A percentile compares a stretch with the other conserved stretches of the same genome.
Evolutionary conservation across 129 eudicot species (phyloP).

Genomic region (Apium graveolens): DNA sequence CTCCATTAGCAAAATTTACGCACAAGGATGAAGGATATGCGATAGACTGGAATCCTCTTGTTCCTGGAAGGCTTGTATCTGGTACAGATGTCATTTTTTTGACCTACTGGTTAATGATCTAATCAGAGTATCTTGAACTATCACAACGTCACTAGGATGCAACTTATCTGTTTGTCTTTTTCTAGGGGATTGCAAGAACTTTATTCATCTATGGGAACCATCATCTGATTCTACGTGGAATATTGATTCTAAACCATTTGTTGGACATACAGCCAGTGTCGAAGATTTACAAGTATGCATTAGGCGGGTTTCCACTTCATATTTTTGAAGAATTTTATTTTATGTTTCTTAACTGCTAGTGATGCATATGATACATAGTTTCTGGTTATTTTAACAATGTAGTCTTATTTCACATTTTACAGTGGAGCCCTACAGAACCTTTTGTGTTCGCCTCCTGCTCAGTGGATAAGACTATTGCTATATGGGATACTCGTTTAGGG

Average conservation of each 20-base stretch:
- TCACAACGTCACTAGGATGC: background rate
- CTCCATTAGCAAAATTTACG: conserved; percentile 61
- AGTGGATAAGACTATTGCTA: conserved; percentile 78
- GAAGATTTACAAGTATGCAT: conserved; percentile 87
- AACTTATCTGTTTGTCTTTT: conserved; percentile 2
- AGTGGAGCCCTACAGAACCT: conserved; percentile 97
- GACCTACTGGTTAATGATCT: background rate
- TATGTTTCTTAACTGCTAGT: background rate
- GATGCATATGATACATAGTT: background rate
- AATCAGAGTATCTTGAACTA: background rate
- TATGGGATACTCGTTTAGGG: conserved; percentile 84
- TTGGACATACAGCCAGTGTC: conserved; percentile 90
- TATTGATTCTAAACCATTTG: conserved; percentile 60
- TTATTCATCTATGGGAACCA: conserved; percentile 89
- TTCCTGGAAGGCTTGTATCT: conserved; percentile 84
- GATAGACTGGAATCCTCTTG: conserved; percentile 88
- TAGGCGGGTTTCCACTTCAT: background rate
- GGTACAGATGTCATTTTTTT: conserved; percentile 30
- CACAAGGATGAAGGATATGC: conserved; percentile 99
- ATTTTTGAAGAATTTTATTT: background rate
- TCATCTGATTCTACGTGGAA: conserved; percentile 75
- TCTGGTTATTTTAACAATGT: background rate
- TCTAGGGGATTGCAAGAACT: conserved; percentile 82
- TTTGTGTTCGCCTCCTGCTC: conserved; percentile 87
- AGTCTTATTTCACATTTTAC: conserved; percentile 19